Evolutionary conservation across 805 yeast genomes (phyloP).

Genomic region (Yueomyces sp.): DNA sequence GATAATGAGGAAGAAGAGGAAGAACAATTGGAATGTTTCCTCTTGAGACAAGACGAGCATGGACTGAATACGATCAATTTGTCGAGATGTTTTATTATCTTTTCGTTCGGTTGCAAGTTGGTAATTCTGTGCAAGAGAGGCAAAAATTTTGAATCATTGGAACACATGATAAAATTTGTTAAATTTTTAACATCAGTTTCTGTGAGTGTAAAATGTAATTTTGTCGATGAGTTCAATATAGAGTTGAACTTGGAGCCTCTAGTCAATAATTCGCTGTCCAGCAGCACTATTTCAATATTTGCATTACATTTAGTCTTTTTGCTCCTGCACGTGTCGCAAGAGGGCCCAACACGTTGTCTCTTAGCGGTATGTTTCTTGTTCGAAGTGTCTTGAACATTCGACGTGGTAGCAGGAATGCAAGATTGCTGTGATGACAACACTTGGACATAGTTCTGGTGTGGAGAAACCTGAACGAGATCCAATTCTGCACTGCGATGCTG

Average conservation of each 20-base stretch:
- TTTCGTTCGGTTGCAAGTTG: background rate
- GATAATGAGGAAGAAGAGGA: background rate
- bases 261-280: slow-evolving; percentile 2
- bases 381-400: too few relatives aligned
- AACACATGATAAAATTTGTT: background rate
- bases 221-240: background rate
- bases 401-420: too few relatives aligned
- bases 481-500: too few relatives aligned
- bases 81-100: slow-evolving; percentile 19
- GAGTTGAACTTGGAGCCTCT: background rate
- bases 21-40: slow-evolving; percentile 1
- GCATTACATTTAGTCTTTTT: slow-evolving; percentile 70
- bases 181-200: slow-evolving; percentile 5
- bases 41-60: slow-evolving; percentile 39
- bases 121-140: background rate
- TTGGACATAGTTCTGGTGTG: too few relatives aligned
- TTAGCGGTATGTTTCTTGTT: slow-evolving; percentile 2
- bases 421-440: too few relatives aligned
- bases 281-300: slow-evolving; percentile 30
- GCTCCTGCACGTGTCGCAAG: slow-evolving; percentile 60
- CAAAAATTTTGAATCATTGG: background rate
- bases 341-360: slow-evolving; percentile 63
- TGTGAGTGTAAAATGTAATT: slow-evolving; percentile 13
- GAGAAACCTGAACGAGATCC: too few relatives aligned
- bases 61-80: slow-evolving; percentile 35